phyloP scores from a whole-genome alignment of 257 asterid species.

The Avicennia marina region DNA sequence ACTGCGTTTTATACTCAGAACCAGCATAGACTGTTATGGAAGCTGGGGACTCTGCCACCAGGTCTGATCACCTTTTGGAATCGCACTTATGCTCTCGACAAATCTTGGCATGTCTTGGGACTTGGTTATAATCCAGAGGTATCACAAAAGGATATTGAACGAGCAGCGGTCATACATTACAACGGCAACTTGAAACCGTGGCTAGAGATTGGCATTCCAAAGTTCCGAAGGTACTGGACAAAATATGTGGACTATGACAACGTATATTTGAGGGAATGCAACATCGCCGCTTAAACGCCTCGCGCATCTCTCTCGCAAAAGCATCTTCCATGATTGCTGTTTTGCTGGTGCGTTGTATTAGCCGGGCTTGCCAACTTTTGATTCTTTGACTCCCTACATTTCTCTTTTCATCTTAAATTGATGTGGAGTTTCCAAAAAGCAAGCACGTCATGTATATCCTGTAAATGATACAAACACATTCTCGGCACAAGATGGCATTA shows the following conservation, averaged over 20 bases:
- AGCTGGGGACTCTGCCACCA: conserved; percentile 91
- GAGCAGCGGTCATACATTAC: conserved; percentile 84
- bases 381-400: too few relatives aligned
- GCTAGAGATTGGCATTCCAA: conserved; percentile 89
- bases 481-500: too few relatives aligned
- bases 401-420: too few relatives aligned
- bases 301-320: too few relatives aligned
- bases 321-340: too few relatives aligned
- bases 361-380: too few relatives aligned
- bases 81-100: conserved; percentile 58
- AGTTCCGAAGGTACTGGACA: conserved; percentile 69
- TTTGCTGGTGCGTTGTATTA: too few relatives aligned
- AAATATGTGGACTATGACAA: conserved; percentile 65
- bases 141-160: conserved; percentile 62
- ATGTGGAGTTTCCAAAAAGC: too few relatives aligned
- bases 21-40: conserved; percentile 80
- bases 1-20: conserved; percentile 41
- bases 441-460: too few relatives aligned
- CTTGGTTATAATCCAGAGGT: conserved; percentile 81
- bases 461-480: too few relatives aligned
- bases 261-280: conserved; percentile 78
- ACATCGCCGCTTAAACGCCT: conserved; percentile 49
- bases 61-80: conserved; percentile 93
- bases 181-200: conserved; percentile 94
- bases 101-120: conserved; percentile 90